Evolutionary conservation across 73 alveolate genomes (phyloP).

Genomic region (Loxodes magnus): DNA sequence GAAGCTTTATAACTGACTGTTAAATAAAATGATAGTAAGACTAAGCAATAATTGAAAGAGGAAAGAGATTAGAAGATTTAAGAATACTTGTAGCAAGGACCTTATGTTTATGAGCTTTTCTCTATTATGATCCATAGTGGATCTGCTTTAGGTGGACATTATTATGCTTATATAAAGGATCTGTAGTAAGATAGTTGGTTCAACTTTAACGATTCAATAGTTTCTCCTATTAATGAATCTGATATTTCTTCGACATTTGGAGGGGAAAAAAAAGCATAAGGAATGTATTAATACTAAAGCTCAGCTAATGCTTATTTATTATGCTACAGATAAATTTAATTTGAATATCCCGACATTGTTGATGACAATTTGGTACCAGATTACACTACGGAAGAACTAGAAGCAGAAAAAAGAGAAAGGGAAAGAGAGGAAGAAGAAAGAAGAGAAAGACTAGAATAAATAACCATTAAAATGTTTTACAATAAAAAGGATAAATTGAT

Average conservation of each 20-base stretch:
- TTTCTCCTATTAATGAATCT: slow-evolving; percentile 39
- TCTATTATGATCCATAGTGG: slow-evolving; percentile 84
- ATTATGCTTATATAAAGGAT: slow-evolving; percentile 79
- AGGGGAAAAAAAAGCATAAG: slow-evolving; percentile 25
- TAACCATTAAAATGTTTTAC: not conserved
- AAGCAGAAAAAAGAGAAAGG: slow-evolving; percentile 32
- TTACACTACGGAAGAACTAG: slow-evolving; percentile 33
- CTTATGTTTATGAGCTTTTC: slow-evolving; percentile 75
- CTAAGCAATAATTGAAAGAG: slow-evolving; percentile 18
- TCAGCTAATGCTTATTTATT: slow-evolving; percentile 77
- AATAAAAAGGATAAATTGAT: slow-evolving; percentile 1
- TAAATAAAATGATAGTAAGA: not conserved
- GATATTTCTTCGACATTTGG: slow-evolving; percentile 63
- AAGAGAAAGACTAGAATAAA: not conserved
- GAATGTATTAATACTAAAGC: slow-evolving; percentile 7
- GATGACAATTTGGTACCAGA: slow-evolving; percentile 22
- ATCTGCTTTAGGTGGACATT: slow-evolving; percentile 93
- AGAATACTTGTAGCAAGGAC: slow-evolving; percentile 60
- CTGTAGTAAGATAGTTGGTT: slow-evolving; percentile 75
- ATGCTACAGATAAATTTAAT: slow-evolving; percentile 48
- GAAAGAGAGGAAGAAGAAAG: slow-evolving; percentile 33
- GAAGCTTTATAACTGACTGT: not conserved
- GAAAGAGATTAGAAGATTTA: slow-evolving; percentile 27
- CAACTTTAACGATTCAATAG: slow-evolving; percentile 71
- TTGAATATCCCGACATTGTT: slow-evolving; percentile 18